Evolutionary conservation across 805 yeast genomes (phyloP).

Genomic region (Starmera dryadoides): DNA sequence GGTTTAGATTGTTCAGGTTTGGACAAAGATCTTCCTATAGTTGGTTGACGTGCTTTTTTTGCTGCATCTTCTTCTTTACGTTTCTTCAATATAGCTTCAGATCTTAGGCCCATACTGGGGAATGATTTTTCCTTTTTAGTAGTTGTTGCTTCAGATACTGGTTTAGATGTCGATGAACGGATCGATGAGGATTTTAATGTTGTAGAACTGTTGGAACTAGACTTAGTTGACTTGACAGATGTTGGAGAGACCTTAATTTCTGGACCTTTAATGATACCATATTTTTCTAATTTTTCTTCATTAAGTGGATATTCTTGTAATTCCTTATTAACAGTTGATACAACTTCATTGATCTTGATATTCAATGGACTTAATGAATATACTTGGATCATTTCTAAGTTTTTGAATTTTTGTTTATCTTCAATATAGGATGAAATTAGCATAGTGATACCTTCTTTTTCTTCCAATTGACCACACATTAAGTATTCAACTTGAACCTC

Average conservation of each 20-base stretch:
- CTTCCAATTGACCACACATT: slow-evolving; percentile 28
- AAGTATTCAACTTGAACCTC: slow-evolving; percentile 33
- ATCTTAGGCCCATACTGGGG: slow-evolving; percentile 13
- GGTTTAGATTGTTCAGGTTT: slow-evolving; percentile 1
- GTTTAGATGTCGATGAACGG: background rate
- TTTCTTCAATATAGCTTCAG: slow-evolving; percentile 10
- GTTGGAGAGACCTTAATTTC: slow-evolving; percentile 1
- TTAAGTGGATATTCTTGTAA: slow-evolving; percentile 5
- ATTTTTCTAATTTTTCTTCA: slow-evolving; percentile 9
- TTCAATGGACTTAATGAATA: slow-evolving; percentile 27
- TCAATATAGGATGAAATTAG: slow-evolving; percentile 19
- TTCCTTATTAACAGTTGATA: slow-evolving; percentile 6
- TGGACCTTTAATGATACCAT: slow-evolving; percentile 20
- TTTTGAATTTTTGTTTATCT: slow-evolving; percentile 22
- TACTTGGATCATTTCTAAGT: slow-evolving; percentile 28
- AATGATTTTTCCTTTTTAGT: slow-evolving; percentile 1
- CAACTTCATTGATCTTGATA: slow-evolving; percentile 12
- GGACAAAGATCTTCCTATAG: slow-evolving; percentile 6
- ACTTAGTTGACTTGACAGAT: background rate
- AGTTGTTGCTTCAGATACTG: background rate
- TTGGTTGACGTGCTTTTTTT: slow-evolving; percentile 9
- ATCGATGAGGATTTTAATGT: background rate
- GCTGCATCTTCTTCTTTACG: slow-evolving; percentile 3
- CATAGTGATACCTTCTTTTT: slow-evolving; percentile 7
- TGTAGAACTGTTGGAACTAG: background rate